Evolutionary conservation across 2,329 filamentous ascomycete genomes (phyloP).

Genomic region (Lasiodiplodia theobromae): DNA sequence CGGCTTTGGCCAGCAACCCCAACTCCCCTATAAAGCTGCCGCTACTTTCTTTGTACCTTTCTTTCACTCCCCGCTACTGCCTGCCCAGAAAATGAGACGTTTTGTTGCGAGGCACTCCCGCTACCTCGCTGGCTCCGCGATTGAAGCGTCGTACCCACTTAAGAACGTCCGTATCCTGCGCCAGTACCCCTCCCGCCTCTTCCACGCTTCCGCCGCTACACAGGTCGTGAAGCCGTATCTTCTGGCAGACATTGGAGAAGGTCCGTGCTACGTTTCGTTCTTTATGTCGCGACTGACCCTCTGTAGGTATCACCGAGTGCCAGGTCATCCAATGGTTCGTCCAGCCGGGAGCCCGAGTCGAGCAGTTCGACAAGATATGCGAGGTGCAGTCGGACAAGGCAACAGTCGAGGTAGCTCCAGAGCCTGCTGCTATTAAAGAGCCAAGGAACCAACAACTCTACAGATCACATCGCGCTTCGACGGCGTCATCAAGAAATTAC

Average conservation of each 20-base stretch:
- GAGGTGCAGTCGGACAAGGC: constrained; percentile 99
- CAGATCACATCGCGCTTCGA: constrained; percentile 95
- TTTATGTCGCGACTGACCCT: not conserved
- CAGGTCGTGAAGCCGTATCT: constrained; percentile 77
- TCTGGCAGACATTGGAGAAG: constrained; percentile 86
- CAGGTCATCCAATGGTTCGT: constrained; percentile 99
- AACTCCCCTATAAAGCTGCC: constrained; percentile 19
- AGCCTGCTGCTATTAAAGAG: constrained; percentile 31
- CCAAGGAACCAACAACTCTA: constrained; percentile 27
- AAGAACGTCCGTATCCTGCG: constrained; percentile 18
- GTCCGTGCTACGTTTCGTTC: constrained; percentile 51
- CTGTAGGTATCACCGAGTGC: constrained; percentile 89
- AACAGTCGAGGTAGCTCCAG: constrained; percentile 60
- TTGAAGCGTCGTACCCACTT: constrained; percentile 9
- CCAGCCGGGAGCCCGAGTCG: constrained; percentile 90
- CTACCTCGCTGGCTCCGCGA: not conserved
- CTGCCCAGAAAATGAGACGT: constrained; percentile 17
- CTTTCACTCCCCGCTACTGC: not conserved
- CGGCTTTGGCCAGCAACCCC: constrained; percentile 24
- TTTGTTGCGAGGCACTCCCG: constrained; percentile 13
- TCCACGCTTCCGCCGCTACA: constrained; percentile 43
- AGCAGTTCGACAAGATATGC: constrained; percentile 97
- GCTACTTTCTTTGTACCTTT: not conserved
- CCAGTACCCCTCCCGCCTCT: constrained; percentile 18
- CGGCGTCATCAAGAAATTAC: constrained; percentile 92